Conservation (phyloP, 495 filamentous ascomycete genomes). For the Xylaria nigripes region DNA sequence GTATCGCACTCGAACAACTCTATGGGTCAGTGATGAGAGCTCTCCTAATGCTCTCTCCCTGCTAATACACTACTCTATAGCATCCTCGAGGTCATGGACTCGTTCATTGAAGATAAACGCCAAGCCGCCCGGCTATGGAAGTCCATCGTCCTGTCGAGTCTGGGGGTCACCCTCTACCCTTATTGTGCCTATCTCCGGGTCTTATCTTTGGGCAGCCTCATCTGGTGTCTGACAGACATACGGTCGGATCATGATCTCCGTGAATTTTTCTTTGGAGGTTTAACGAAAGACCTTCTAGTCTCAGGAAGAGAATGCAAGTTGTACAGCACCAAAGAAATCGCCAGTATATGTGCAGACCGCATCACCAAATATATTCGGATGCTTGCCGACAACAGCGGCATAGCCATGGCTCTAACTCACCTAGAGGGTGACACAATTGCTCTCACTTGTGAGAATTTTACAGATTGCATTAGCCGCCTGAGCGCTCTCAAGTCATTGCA, state of each 20-base stretch:
- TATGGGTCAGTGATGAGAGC: constrained; percentile 45
- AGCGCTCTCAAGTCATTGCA: constrained; percentile 37
- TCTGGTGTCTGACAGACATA: constrained; percentile 48
- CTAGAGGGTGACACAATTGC: constrained; percentile 24
- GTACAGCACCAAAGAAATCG: constrained; percentile 16
- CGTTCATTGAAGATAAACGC: constrained; percentile 7
- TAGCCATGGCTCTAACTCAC: constrained; percentile 39
- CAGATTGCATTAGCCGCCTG: constrained; percentile 30
- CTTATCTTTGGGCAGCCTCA: constrained; percentile 54
- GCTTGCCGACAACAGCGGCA: constrained; percentile 24
- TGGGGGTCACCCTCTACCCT: constrained; percentile 55
- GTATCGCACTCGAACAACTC: constrained; percentile 51
- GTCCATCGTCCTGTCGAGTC: constrained; percentile 58
- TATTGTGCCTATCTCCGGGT: constrained; percentile 61
- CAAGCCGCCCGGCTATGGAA: constrained; percentile 61
- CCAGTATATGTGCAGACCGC: constrained; percentile 21
- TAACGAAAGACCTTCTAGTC: constrained; percentile 33
- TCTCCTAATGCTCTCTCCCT: neutral
- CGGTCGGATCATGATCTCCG: constrained; percentile 31
- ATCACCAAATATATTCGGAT: constrained; percentile 29
- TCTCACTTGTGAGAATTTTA: constrained; percentile 23
- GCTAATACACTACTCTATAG: constrained; percentile 20
- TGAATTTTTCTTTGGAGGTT: constrained; percentile 43
- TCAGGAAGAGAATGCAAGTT: neutral
- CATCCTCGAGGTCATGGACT: constrained; percentile 24